A percentile compares a stretch with the other conserved stretches of the same genome.
These are phyloP conservation scores for Pythium insidiosum DNA, from an alignment of 352 stramenopile species.

Conservation along the genomic window DNA sequence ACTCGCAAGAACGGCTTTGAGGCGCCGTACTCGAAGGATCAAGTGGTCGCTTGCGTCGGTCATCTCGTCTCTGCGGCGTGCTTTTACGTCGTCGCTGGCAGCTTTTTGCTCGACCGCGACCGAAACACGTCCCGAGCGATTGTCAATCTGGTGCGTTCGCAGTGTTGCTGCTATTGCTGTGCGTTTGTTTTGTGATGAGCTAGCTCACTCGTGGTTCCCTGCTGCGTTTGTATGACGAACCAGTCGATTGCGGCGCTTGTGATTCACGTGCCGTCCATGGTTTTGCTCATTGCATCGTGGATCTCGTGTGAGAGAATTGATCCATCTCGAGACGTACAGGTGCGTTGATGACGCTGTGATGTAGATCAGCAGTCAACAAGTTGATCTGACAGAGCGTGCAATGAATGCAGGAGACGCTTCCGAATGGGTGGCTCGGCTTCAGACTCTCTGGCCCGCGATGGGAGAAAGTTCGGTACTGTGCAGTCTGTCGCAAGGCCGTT, in stretches of 20 bases:
- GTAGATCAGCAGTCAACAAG: too few species aligned
- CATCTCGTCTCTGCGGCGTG: constrained; percentile 54
- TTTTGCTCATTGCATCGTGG: constrained; percentile 52
- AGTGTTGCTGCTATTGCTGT: too few species aligned
- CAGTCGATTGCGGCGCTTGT: constrained; percentile 44
- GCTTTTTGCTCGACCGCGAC: constrained; percentile 10
- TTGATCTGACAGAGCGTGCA: background rate
- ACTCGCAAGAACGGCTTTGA: constrained; percentile 68
- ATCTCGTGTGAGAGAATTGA: constrained; percentile 67
- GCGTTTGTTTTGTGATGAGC: too few species aligned
- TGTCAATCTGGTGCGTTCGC: too few species aligned
- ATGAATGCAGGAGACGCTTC: constrained; percentile 14
- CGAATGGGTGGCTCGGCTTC: constrained; percentile 63
- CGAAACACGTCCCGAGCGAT: too few species aligned
- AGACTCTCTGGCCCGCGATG: constrained; percentile 56
- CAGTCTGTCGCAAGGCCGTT: constrained; percentile 67
- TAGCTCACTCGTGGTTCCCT: constrained; percentile 6
- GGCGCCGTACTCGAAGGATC: constrained; percentile 63
- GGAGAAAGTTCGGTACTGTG: constrained; percentile 79
- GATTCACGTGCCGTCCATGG: constrained; percentile 38
- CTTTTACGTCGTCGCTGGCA: constrained; percentile 41
- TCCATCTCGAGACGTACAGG: constrained; percentile 31
- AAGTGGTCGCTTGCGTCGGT: constrained; percentile 64
- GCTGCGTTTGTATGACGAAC: constrained; percentile 10
- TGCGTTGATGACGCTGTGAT: constrained; percentile 5